Conservation (phyloP, 306 rosid genomes). For the Benincasa hispida region DNA sequence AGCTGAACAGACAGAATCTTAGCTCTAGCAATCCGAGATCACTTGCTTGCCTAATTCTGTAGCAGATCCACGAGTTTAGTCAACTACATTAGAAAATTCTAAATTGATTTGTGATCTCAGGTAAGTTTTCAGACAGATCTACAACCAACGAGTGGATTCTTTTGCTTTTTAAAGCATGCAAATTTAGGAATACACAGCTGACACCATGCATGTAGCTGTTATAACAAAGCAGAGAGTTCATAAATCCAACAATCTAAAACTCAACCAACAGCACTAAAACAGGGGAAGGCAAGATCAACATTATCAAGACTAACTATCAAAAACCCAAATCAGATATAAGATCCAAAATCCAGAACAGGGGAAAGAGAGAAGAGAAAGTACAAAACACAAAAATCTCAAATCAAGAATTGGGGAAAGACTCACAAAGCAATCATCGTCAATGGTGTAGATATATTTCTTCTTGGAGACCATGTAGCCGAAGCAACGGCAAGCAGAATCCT, state of each 20-base stretch:
- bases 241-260: neutral
- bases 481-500: slow-evolving; percentile 84
- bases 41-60: neutral
- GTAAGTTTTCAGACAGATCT: neutral
- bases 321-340: neutral
- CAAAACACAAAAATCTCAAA: neutral
- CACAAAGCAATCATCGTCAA: slow-evolving; percentile 87
- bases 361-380: neutral
- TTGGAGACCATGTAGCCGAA: slow-evolving; percentile 77
- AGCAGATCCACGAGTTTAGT: neutral
- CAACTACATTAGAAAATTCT: neutral
- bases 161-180: neutral
- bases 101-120: neutral
- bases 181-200: neutral
- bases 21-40: neutral
- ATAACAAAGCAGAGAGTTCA: neutral
- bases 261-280: neutral
- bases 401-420: slow-evolving; percentile 7
- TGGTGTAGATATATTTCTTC: slow-evolving; percentile 81
- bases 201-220: neutral
- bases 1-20: neutral
- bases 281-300: neutral
- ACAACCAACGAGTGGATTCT: neutral
- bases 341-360: neutral
- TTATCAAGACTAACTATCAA: neutral